Percentiles rank a stretch among this genome's conserved stretches.
phyloP scores from a whole-genome alignment of 2,329 filamentous ascomycete species.

The Dactylonectria estremocensis region DNA sequence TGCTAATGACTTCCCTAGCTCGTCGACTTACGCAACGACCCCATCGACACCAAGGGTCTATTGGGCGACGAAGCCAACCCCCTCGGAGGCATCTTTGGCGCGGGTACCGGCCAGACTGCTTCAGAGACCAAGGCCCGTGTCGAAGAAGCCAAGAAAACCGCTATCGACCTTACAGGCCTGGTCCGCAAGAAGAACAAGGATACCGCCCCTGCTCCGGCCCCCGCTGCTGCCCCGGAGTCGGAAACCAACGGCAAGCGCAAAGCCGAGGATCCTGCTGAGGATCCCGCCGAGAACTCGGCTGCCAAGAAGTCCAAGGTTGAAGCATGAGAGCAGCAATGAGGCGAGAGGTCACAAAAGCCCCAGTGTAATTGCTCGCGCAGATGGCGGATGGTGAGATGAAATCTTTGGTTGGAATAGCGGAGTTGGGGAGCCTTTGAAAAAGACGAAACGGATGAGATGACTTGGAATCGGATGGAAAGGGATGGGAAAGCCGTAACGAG shows the following conservation, averaged over 20 bases:
- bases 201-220: slow-evolving; percentile 29
- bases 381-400: not conserved
- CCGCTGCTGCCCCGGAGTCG: slow-evolving; percentile 46
- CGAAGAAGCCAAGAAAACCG: slow-evolving; percentile 80
- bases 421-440: slow-evolving; percentile 28
- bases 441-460: slow-evolving; percentile 13
- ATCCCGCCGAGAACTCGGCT: slow-evolving; percentile 45
- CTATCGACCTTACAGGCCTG: slow-evolving; percentile 81
- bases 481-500: slow-evolving; percentile 13
- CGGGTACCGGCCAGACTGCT: slow-evolving; percentile 73
- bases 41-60: slow-evolving; percentile 62
- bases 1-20: slow-evolving; percentile 63
- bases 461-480: slow-evolving; percentile 14
- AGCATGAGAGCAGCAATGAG: not conserved
- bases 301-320: slow-evolving; percentile 56
- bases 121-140: slow-evolving; percentile 74
- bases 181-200: slow-evolving; percentile 78
- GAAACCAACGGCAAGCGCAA: slow-evolving; percentile 59
- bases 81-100: slow-evolving; percentile 74
- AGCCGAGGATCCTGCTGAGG: slow-evolving; percentile 50
- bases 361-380: not conserved
- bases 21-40: slow-evolving; percentile 74
- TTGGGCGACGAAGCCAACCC: slow-evolving; percentile 60
- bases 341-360: not conserved
- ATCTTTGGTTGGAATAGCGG: slow-evolving; percentile 13